These are phyloP conservation scores for Aspergillus melleus DNA, from an alignment of 2,329 filamentous ascomycete species.

Conservation along the genomic window DNA sequence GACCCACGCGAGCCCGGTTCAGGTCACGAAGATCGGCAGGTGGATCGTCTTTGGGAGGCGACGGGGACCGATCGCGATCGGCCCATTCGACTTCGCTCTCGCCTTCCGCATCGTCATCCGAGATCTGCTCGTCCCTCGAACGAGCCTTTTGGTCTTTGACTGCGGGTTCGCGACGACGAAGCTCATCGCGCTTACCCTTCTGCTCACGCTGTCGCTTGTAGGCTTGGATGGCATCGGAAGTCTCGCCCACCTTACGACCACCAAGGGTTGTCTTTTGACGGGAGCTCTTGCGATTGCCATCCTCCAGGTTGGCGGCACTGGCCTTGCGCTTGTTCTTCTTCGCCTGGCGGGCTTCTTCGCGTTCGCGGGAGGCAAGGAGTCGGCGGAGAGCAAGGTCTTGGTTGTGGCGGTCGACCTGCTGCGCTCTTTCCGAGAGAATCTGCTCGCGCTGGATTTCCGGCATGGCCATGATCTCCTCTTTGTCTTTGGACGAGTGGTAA, in stretches of 20 bases:
- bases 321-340: constrained; percentile 71
- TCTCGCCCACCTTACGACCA: constrained; percentile 66
- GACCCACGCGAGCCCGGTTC: constrained; percentile 78
- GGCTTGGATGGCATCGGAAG: constrained; percentile 71
- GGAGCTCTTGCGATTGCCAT: constrained; percentile 71
- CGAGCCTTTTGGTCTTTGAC: constrained; percentile 59
- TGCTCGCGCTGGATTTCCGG: constrained; percentile 89
- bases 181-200: constrained; percentile 52
- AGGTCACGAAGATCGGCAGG: constrained; percentile 77
- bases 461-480: constrained; percentile 76
- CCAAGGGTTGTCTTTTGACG: constrained; percentile 68
- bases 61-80: constrained; percentile 54
- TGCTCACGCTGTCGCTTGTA: constrained; percentile 63
- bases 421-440: constrained; percentile 81
- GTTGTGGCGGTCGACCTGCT: constrained; percentile 76
- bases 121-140: constrained; percentile 61
- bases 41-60: constrained; percentile 61
- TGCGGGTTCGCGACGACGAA: constrained; percentile 44
- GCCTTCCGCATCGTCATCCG: constrained; percentile 64
- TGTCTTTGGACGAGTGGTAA: constrained; percentile 72
- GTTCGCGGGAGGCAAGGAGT: constrained; percentile 68
- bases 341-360: constrained; percentile 55
- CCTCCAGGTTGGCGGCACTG: constrained; percentile 74
- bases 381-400: constrained; percentile 81
- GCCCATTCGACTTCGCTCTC: constrained; percentile 82